Evolutionary conservation across 2,329 filamentous ascomycete species (phyloP), one percentile per base, ranked within the genome.

Genomic region (Penicillium brasilianum): DNA sequence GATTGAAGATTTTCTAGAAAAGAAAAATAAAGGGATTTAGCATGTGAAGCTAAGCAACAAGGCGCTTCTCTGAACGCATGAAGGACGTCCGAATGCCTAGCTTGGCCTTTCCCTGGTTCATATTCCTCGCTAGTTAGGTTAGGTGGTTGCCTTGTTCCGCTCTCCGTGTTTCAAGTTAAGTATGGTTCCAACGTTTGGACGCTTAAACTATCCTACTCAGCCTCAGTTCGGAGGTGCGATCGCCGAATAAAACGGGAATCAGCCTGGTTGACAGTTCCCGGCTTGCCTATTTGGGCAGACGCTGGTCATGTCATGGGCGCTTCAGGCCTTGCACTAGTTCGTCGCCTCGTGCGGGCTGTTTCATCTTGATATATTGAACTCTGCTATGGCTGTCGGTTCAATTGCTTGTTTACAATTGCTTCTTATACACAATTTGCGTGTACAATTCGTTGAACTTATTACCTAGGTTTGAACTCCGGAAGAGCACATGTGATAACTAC

Each of bases 1-100:
- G 20, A 64, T 63, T 65, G 61, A 55, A 50, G 10, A 10, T 11
- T 55, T 62, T 62, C 57, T 64, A 64, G 62, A 60, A 62, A 37
- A 25, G 13, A 20, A 18, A 34, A 36, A 51, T 9, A 32, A 34
- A 34, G 16, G 32, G 5, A 57, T 49, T 34, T 55, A 37, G 50
- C 59, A 60, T 62, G 56, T 63, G 55, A 63, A 63, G 30, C 32
- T 48, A 48, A 48, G 44, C 22, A 48, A 30, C 44, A n/a, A 30
- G 44, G 44, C 44, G 44, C 22, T 30, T 48, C 44, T 48, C 44
- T 28, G 14, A 16, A 48, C n/a, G 22, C 22, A n/a, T 48, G 25
- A 30, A 25, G 44, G 44, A 48, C 16, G 14, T 28, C 44, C 44
- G 25, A 30, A 48, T 48, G 25, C 14, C 44, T 14, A 46, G 8